These are phyloP conservation scores for Myotisia sp. DNA, from an alignment of 2,329 filamentous ascomycete genomes.

Conservation along the genomic window DNA sequence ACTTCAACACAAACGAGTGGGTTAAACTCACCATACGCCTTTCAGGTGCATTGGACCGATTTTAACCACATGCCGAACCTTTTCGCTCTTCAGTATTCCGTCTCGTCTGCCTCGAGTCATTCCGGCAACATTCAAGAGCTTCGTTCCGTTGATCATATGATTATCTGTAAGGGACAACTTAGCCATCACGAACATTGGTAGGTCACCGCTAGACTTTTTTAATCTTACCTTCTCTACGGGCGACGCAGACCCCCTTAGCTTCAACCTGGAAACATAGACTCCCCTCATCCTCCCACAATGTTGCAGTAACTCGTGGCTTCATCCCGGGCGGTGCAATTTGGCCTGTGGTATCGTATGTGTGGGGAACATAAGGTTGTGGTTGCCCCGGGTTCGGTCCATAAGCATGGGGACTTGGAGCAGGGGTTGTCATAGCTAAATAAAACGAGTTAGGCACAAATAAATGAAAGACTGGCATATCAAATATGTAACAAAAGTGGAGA, in stretches of 20 bases:
- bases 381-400: slow-evolving; percentile 30
- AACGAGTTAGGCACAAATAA: not conserved
- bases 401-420: slow-evolving; percentile 21
- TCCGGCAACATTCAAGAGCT: slow-evolving; percentile 87
- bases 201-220: no score
- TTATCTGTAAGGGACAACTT: slow-evolving; percentile 69
- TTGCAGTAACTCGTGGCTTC: slow-evolving; percentile 92
- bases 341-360: slow-evolving; percentile 68
- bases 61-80: slow-evolving; percentile 91
- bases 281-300: slow-evolving; percentile 95
- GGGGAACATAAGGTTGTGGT: slow-evolving; percentile 35
- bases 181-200: no score
- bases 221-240: slow-evolving; percentile 76
- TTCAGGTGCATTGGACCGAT: slow-evolving; percentile 99
- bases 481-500: not conserved
- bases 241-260: slow-evolving; percentile 88
- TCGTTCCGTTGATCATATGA: slow-evolving; percentile 98
- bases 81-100: slow-evolving; percentile 95
- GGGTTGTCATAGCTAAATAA: slow-evolving; percentile 11
- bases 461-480: no score
- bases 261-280: slow-evolving; percentile 97
- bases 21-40: slow-evolving; percentile 65
- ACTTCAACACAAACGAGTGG: not conserved
- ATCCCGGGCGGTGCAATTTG: slow-evolving; percentile 85
- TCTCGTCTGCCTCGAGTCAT: slow-evolving; percentile 95